Conservation (phyloP, 495 filamentous ascomycete genomes). For the Pyrenopolyporus hunteri region DNA sequence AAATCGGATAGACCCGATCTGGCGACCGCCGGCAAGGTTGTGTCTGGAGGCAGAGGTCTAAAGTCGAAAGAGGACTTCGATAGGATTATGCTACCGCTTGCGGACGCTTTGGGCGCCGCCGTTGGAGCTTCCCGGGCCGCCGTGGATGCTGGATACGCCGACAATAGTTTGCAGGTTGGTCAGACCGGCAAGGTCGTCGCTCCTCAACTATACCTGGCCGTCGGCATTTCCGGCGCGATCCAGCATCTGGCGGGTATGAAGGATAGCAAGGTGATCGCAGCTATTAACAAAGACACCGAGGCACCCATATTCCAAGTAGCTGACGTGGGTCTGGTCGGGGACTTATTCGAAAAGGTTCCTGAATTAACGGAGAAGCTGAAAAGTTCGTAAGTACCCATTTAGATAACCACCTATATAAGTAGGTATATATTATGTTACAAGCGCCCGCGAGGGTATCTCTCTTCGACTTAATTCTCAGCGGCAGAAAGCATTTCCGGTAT, state of each 20-base stretch:
- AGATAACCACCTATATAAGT: slow-evolving; percentile 14
- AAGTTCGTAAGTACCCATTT: slow-evolving; percentile 53
- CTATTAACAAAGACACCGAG: slow-evolving; percentile 97
- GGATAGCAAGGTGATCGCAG: slow-evolving; percentile 99
- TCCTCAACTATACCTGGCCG: slow-evolving; percentile 92
- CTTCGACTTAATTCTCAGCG: slow-evolving; percentile 41
- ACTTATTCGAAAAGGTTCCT: slow-evolving; percentile 93
- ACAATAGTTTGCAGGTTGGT: slow-evolving; percentile 97
- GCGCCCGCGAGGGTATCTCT: slow-evolving; percentile 20
- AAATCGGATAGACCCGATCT: slow-evolving; percentile 96
- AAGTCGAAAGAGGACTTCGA: slow-evolving; percentile 99
- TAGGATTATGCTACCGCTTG: slow-evolving; percentile 84
- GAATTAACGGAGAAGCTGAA: slow-evolving; percentile 96
- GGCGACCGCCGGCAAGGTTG: slow-evolving; percentile 82
- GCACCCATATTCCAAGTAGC: slow-evolving; percentile 98
- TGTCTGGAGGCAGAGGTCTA: slow-evolving; percentile 91
- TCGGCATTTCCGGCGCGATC: slow-evolving; percentile 95
- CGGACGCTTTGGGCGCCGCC: slow-evolving; percentile 88
- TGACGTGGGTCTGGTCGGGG: slow-evolving; percentile 92
- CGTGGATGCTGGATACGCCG: slow-evolving; percentile 97
- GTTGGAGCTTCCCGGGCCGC: slow-evolving; percentile 94
- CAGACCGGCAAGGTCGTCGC: slow-evolving; percentile 99
- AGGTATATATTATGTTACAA: slow-evolving; percentile 22
- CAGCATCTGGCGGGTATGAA: slow-evolving; percentile 99
- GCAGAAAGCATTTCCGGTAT: slow-evolving; percentile 77